Base-by-base conservation (phyloP, 768 basidiomycete genomes). In the Butyriboletus loyo region DNA sequence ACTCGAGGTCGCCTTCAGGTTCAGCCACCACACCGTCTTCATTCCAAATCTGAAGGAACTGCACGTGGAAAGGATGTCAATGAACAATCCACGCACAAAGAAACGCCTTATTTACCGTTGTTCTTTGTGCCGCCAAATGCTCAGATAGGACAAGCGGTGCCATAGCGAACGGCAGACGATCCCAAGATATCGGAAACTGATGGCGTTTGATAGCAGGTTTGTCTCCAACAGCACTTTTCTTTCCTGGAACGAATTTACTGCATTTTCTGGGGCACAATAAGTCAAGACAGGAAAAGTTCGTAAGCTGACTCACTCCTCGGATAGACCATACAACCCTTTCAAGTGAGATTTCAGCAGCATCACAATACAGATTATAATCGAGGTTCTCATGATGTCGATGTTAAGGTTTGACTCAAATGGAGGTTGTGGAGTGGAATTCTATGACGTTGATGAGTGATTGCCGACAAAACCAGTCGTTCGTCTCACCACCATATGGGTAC, bases 151-250 rank as follows among this genome's bases (percentile, higher is more conserved):
- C 58, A 13, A 94, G 75, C 5, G 85, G 79, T 27, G 64, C 63
- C 14, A 72, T 77, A 0, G 86, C 89, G 58, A 79, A 91, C 3
- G 86, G 84, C 46, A 95, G 69, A 17, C 88, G 79, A 24, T 83
- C 80, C 86, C 92, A 92, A 27, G 80, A 77, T 35, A 92, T 80
- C 7, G 80, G 79, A 36, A 75, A 71, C 2, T 85, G 81, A 58
- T 85, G 74, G 25, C 82, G 81, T 59, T 81, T 84, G 2, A 74
- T 67, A 5, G 85, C 89, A 14, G 88, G 79, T 63, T 85, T 89
- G 68, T 99, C 96, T 1, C 95, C 95, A 3, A 87, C 67, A 0
- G 90, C 83, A 49, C 84, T 91, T 72, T 98, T 98, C 79, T 98
- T 98, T 19, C 88, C 88, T 5, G 85, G 70, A 5, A 85, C 79